phyloP scores from a whole-genome alignment of 495 filamentous ascomycete species.

The Tuber indicum region DNA sequence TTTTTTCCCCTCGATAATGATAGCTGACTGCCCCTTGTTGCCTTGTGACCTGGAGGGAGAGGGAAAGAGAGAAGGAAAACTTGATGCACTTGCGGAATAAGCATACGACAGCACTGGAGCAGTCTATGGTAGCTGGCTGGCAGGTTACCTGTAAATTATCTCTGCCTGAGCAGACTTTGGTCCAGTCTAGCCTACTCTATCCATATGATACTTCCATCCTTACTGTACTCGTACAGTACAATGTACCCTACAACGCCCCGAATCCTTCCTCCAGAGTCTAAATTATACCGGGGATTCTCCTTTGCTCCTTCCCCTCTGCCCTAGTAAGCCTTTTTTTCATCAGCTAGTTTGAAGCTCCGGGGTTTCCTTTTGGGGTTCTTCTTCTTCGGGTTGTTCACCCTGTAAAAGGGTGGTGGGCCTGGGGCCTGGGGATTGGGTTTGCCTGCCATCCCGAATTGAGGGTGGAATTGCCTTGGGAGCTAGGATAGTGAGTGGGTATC shows the following conservation, averaged over 20 bases:
- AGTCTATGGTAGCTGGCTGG: not conserved
- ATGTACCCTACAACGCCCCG: too few species aligned
- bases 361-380: too few species aligned
- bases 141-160: too few species aligned
- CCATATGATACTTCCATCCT: not conserved
- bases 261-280: not conserved
- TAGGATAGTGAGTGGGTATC: not conserved
- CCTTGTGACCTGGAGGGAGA: not conserved
- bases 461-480: not conserved
- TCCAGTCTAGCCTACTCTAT: not conserved
- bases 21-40: not conserved
- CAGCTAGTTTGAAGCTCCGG: not conserved
- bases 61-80: not conserved
- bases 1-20: conserved; percentile 4
- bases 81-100: not conserved
- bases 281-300: not conserved
- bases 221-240: not conserved
- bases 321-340: not conserved
- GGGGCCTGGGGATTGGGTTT: not conserved
- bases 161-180: not conserved
- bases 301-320: not conserved
- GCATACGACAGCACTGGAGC: not conserved
- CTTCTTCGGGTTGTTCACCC: not conserved
- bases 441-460: not conserved
- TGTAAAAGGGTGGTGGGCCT: not conserved